A percentile compares a stretch with the other conserved stretches of the same genome.
These are phyloP conservation scores for Triticum aestivum DNA, from an alignment of 176 grass and related monocot species.

Conservation along the genomic window DNA sequence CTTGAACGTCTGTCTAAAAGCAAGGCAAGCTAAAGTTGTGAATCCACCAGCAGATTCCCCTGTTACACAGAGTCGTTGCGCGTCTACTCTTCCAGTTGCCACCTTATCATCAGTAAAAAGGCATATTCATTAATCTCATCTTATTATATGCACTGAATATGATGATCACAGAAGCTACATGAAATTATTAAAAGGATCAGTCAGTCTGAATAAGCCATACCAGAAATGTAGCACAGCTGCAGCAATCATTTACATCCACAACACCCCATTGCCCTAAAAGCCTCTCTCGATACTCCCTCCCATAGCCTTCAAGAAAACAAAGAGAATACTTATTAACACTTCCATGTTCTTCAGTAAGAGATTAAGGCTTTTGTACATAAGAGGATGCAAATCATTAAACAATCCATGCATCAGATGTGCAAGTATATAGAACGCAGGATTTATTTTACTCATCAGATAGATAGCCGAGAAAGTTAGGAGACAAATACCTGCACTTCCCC, in stretches of 20 bases:
- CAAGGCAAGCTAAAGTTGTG: conserved; percentile 85
- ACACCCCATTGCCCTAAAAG: conserved; percentile 74
- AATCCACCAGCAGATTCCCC: conserved; percentile 85
- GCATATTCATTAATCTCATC: conserved; percentile 22
- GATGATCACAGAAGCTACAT: not conserved
- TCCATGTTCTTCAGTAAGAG: not conserved
- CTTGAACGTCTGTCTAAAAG: conserved; percentile 76
- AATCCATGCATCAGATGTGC: conserved; percentile 15
- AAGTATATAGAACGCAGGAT: not conserved
- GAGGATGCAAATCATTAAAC: not conserved
- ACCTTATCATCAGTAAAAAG: conserved; percentile 50
- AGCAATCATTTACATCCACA: conserved; percentile 86
- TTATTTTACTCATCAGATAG: not conserved
- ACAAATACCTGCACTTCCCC: conserved; percentile 78
- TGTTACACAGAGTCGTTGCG: conserved; percentile 71
- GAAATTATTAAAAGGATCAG: not conserved
- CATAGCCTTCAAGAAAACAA: conserved; percentile 63
- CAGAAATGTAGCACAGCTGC: conserved; percentile 78
- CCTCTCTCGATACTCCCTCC: conserved; percentile 80
- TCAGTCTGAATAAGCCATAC: conserved; percentile 40
- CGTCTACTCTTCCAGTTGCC: conserved; percentile 61
- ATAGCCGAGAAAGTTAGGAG: conserved; percentile 2
- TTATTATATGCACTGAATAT: not conserved
- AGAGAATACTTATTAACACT: conserved; percentile 8
- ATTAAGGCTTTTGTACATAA: conserved; percentile 22